Percentiles rank a stretch among this genome's conserved stretches.
phyloP scores from a whole-genome alignment of 129 eudicot genomes.

The Arctium lappa region DNA sequence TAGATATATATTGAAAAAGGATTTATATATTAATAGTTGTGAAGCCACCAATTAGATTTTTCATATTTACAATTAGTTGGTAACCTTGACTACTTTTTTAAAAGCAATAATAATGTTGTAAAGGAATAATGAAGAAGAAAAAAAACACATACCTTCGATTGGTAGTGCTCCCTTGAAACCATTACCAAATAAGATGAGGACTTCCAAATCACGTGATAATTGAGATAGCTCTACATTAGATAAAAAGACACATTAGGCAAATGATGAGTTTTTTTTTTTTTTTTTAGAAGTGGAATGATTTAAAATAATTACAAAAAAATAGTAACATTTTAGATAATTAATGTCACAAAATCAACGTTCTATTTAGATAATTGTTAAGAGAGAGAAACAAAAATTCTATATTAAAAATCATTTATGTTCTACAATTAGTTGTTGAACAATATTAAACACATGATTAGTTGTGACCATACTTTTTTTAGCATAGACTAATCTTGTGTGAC shows the following conservation, averaged over 20 bases:
- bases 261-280: neutral
- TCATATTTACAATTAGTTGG: no score
- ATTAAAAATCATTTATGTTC: neutral
- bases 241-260: neutral
- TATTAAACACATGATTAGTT: no score
- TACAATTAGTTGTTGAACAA: no score
- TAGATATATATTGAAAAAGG: no score
- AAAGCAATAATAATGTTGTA: neutral
- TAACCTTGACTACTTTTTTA: no score
- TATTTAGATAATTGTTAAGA: neutral
- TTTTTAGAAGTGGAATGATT: neutral
- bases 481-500: no score
- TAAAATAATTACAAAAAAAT: neutral
- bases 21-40: no score
- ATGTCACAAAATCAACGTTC: neutral
- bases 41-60: no score
- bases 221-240: neutral
- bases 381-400: no score
- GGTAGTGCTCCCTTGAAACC: neutral
- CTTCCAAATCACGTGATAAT: neutral
- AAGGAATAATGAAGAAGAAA: neutral
- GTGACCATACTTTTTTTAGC: no score
- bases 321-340: neutral
- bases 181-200: neutral
- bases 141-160: neutral